These are phyloP conservation scores for Arachis monticola DNA, from an alignment of 331 rosid species.

Conservation along the genomic window DNA sequence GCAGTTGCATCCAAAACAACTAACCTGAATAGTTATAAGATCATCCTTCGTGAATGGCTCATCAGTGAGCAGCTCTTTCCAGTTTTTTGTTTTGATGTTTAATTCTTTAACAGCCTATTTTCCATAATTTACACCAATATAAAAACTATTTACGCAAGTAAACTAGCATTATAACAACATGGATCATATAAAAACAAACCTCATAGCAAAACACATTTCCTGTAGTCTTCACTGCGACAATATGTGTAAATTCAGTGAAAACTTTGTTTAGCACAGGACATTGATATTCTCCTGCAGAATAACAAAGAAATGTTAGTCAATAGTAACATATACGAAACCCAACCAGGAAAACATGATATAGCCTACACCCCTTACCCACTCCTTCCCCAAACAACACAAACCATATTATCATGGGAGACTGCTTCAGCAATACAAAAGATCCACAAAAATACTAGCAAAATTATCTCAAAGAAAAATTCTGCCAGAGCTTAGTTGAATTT, in stretches of 20 bases:
- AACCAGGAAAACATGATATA: slow-evolving; percentile 10
- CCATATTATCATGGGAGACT: slow-evolving; percentile 22
- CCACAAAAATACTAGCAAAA: background rate
- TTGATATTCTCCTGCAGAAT: slow-evolving; percentile 82
- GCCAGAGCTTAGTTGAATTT: background rate
- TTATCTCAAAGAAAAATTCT: slow-evolving; percentile 4
- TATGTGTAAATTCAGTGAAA: slow-evolving; percentile 94
- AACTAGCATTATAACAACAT: slow-evolving; percentile 23
- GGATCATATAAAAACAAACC: slow-evolving; percentile 54
- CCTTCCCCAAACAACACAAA: slow-evolving; percentile 22
- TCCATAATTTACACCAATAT: slow-evolving; percentile 24
- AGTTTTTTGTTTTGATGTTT: slow-evolving; percentile 89
- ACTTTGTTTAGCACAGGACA: slow-evolving; percentile 97
- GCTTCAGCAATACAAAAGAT: background rate
- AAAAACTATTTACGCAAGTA: slow-evolving; percentile 12
- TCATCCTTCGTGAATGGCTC: slow-evolving; percentile 86
- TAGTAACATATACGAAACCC: slow-evolving; percentile 15
- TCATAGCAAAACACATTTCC: slow-evolving; percentile 97
- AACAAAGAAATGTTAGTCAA: slow-evolving; percentile 23
- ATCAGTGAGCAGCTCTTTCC: slow-evolving; percentile 98
- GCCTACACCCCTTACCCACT: background rate
- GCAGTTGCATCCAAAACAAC: slow-evolving; percentile 32
- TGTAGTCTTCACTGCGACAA: slow-evolving; percentile 91
- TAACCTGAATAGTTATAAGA: slow-evolving; percentile 91
- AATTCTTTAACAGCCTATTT: slow-evolving; percentile 89